A percentile compares a stretch with the other conserved stretches of the same genome.
These are phyloP conservation scores for Penicillium concentricum DNA, from an alignment of 2,329 filamentous ascomycete species.

Conservation along the genomic window DNA sequence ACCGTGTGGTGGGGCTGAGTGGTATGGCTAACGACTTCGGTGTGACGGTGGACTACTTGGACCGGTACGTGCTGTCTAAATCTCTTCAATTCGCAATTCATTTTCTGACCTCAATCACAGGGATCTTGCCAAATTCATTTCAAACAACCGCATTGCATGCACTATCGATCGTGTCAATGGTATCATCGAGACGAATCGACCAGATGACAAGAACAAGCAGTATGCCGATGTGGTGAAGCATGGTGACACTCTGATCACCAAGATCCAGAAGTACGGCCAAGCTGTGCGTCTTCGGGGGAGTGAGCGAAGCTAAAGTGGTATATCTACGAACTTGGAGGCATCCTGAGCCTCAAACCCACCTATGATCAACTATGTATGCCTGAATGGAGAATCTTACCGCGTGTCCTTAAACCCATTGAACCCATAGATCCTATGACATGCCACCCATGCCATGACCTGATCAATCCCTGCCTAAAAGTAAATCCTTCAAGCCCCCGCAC, in stretches of 20 bases:
- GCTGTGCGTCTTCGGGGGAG: constrained; percentile 91
- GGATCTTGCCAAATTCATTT: constrained; percentile 96
- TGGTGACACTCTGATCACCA: constrained; percentile 95
- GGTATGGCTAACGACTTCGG: constrained; percentile 98
- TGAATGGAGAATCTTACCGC: constrained; percentile 6
- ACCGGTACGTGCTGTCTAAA: constrained; percentile 63
- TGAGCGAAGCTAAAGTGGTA: constrained; percentile 68
- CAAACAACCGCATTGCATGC: constrained; percentile 88
- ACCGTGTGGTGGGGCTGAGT: constrained; percentile 91
- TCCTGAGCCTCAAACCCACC: constrained; percentile 5
- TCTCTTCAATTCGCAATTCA: not conserved
- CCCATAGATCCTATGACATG: not conserved
- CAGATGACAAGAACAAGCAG: constrained; percentile 99
- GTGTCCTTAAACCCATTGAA: not conserved
- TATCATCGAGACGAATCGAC: constrained; percentile 95
- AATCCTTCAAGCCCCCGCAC: not conserved
- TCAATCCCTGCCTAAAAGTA: constrained; percentile 1
- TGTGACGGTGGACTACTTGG: constrained; percentile 92
- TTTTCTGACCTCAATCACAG: constrained; percentile 46
- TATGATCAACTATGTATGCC: constrained; percentile 10
- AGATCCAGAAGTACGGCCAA: constrained; percentile 98
- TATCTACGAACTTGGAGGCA: constrained; percentile 8
- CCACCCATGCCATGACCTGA: not conserved
- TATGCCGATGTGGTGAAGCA: constrained; percentile 98
- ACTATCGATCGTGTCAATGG: constrained; percentile 96